Conservation (phyloP, 805 yeast genomes). For the Suhomyces tanzawaensis region DNA sequence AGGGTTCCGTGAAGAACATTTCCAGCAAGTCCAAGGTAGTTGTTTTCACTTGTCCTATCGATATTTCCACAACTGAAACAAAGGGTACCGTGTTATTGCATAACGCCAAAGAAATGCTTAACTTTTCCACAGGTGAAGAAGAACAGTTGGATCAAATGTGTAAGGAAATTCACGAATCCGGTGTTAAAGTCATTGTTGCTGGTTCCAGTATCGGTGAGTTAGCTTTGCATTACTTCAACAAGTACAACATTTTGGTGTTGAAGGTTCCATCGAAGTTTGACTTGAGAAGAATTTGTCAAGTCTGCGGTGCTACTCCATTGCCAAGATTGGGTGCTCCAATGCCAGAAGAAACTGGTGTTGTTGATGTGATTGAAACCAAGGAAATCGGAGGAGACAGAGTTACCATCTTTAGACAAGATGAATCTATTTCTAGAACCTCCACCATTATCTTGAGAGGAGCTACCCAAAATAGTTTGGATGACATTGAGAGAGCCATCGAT, state of each 20-base stretch:
- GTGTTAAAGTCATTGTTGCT: constrained; percentile 87
- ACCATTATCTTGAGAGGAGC: constrained; percentile 96
- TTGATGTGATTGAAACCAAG: constrained; percentile 83
- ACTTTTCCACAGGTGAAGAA: constrained; percentile 95
- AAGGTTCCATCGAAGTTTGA: constrained; percentile 94
- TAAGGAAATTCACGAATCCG: constrained; percentile 78
- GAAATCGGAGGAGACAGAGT: constrained; percentile 99
- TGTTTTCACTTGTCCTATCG: constrained; percentile 90
- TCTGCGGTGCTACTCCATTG: constrained; percentile 95
- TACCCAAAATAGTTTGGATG: constrained; percentile 89
- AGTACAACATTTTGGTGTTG: constrained; percentile 79
- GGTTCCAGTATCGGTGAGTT: constrained; percentile 92
- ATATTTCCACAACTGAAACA: constrained; percentile 94
- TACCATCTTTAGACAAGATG: constrained; percentile 82
- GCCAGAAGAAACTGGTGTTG: constrained; percentile 87
- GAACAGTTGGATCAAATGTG: constrained; percentile 84
- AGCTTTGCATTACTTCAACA: constrained; percentile 88
- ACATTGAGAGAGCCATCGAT: constrained; percentile 94
- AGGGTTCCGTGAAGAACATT: constrained; percentile 75
- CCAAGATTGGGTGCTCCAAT: constrained; percentile 93
- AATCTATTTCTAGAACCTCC: constrained; percentile 70
- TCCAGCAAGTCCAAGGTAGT: constrained; percentile 73
- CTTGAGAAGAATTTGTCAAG: constrained; percentile 88
- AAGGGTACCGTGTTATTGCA: constrained; percentile 95
- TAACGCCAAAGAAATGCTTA: constrained; percentile 95